Conservation (phyloP, 208 protist genomes). For the Acanthamoeba castellanii region DNA sequence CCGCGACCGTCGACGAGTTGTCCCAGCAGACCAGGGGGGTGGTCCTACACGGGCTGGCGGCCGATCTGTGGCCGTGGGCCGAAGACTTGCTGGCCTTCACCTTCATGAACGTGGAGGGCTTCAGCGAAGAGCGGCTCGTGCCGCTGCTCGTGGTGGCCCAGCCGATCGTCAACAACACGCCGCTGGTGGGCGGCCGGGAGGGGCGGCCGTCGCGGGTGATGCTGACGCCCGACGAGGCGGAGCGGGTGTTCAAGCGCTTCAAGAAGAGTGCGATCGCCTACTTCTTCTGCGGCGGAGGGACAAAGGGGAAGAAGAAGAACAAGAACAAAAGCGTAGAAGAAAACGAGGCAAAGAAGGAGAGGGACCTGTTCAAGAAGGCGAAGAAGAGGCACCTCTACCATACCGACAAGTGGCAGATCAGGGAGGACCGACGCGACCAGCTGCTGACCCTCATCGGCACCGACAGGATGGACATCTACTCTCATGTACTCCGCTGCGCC, state of each 20-base stretch:
- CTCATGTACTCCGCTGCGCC: background rate
- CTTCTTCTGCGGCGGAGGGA: background rate
- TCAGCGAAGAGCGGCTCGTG: background rate
- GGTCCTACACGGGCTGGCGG: background rate
- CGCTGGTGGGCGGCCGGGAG: background rate
- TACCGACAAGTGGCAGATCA: background rate
- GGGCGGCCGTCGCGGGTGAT: background rate
- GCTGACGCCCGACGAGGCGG: background rate
- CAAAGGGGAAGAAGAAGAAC: background rate
- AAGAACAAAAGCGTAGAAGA: background rate
- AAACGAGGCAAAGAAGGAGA: background rate
- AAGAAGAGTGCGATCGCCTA: constrained; percentile 16
- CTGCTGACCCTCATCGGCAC: background rate
- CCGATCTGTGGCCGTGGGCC: background rate
- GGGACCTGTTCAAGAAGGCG: constrained; percentile 3
- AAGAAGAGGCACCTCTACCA: background rate
- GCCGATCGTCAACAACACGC: constrained; percentile 19
- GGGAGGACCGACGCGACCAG: background rate
- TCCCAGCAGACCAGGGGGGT: background rate
- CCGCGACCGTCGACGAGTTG: background rate
- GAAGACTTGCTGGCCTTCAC: constrained; percentile 6
- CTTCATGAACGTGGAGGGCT: background rate
- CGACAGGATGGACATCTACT: background rate
- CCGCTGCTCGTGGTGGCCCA: background rate
- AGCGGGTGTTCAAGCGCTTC: background rate